Base-by-base conservation (phyloP, 345 rosid genomes). In the Dipteronia sinensis region DNA sequence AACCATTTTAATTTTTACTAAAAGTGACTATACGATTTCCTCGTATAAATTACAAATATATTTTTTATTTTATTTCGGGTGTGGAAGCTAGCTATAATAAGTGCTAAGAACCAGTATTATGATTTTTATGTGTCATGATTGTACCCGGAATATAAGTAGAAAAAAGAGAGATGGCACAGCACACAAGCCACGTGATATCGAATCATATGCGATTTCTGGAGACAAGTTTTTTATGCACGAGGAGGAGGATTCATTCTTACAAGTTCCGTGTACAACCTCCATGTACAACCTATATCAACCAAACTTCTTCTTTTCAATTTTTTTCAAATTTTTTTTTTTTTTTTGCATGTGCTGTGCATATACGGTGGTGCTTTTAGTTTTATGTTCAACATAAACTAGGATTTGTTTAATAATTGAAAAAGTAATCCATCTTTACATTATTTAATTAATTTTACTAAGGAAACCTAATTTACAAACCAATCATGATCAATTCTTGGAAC, bases 121-220 rank as follows among this genome's bases (percentile, higher is more conserved):
- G 78, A 80, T 78, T 80, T 55, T 70, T 68, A 77, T 64, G 64
- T 19, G 65, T 75, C 78, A 80, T 80, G 75, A 84, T 84, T 80
- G 81, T 79, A 76, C 64, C 73, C 47, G 72, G 67, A 74, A 84
- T 69, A 77, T 20, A 44, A 44, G 81, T 69, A 64, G 70, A 53
- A 65, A 77, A 75, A 77, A 65, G 76, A 47, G 70, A 22, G 67
- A 22, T 64, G 67, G 58, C 76, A 64, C 84, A 73, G 83, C 82
- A 72, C 84, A 82, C 69, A 75, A n/a, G 78, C 89, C 93, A 86
- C 88, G 89, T 88, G 89, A 86, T 47, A 67, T 65, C 80, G 85
- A 83, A 79, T 86, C 90, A 84, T 80, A 56, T 42, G 70, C 82
- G 71, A 68, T 27, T 70, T 49, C 16, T 47, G 25, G 65, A 20